Evolutionary conservation across 805 yeast genomes (phyloP), one percentile per base, ranked within the genome.

Genomic region (Danielia oregonensis): DNA sequence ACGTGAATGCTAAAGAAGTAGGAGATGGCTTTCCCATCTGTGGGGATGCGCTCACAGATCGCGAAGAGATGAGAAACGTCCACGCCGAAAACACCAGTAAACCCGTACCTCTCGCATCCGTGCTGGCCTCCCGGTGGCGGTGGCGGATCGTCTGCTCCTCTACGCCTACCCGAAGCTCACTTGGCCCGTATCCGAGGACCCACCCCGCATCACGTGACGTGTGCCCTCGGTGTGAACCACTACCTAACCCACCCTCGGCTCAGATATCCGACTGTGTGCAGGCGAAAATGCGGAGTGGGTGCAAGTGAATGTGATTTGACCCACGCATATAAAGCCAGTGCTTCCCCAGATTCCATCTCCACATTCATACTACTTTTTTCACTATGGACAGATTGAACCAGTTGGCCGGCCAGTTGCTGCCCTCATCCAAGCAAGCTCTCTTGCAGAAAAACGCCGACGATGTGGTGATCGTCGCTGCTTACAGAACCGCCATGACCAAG

Each of bases 401-500:
- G 54, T 60, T 67, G 56, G 54, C 64, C 31, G 70, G 71, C 35
- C 72, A 67, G 52, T 57, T 67, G 47, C 56, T 47, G 36, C 69
- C 69, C 27, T 59, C 62, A 27, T 49, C 70, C 27, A 66, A 63
- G 44, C 68, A 65, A 49, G 48, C 68, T 38, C 46, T 75, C 35
- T 51, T 60, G 37, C 68, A 73, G 42, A 81, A 84, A 63, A 72
- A 75, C 61, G 81, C 91, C 4, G 86, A 86, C 47, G 97, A 91
- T 59, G 94, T 91, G 25, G 97, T 91, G 28, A 79, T 91, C 37
- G 88, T 87, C 24, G 82, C 79, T 31, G 96, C 97, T 22, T 81
- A 85, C 70, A 78, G 97, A 66, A 86, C 97, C 3, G 91, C 97
- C 19, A 70, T 86, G 42, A 78, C 95, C 32, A 86, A 78, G 61